These are phyloP conservation scores for Scheffersomyces segobiensis DNA, from an alignment of 1,139 yeast species.

Conservation along the genomic window DNA sequence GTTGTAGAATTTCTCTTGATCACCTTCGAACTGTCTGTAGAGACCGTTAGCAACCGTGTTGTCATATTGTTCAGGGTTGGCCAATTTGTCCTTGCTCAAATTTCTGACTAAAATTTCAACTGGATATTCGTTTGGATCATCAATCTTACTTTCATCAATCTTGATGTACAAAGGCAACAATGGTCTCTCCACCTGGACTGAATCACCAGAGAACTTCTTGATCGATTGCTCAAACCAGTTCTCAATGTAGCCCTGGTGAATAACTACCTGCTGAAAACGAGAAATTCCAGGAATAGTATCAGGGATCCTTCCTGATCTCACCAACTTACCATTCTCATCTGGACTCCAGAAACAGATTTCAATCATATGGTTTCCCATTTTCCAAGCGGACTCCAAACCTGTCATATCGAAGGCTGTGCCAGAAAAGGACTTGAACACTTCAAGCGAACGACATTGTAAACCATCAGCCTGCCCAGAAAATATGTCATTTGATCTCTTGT, in stretches of 20 bases:
- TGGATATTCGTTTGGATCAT: conserved; percentile 25
- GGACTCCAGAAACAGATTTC: conserved; percentile 28
- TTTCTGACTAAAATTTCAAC: conserved; percentile 23
- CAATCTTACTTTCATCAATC: conserved; percentile 19
- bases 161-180: conserved; percentile 21
- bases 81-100: conserved; percentile 11
- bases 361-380: conserved; percentile 27
- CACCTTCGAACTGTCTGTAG: conserved; percentile 31
- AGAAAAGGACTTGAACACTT: conserved; percentile 32
- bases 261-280: conserved; percentile 28
- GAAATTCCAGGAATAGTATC: conserved; percentile 31
- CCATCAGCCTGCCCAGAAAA: conserved; percentile 42
- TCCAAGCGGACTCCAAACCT: conserved; percentile 21
- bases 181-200: conserved; percentile 25
- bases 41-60: conserved; percentile 24
- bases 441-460: conserved; percentile 12
- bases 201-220: conserved; percentile 22
- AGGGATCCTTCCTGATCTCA: conserved; percentile 24
- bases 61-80: conserved; percentile 25
- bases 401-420: not conserved
- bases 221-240: conserved; percentile 26
- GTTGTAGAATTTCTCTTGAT: conserved; percentile 15
- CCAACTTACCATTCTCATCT: conserved; percentile 15
- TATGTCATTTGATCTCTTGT: conserved; percentile 26
- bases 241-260: conserved; percentile 35